Percentiles rank a stretch among this genome's conserved stretches.
Conservation (phyloP, 2,329 filamentous ascomycete genomes). For the Trichoderma atrobrunneum region DNA sequence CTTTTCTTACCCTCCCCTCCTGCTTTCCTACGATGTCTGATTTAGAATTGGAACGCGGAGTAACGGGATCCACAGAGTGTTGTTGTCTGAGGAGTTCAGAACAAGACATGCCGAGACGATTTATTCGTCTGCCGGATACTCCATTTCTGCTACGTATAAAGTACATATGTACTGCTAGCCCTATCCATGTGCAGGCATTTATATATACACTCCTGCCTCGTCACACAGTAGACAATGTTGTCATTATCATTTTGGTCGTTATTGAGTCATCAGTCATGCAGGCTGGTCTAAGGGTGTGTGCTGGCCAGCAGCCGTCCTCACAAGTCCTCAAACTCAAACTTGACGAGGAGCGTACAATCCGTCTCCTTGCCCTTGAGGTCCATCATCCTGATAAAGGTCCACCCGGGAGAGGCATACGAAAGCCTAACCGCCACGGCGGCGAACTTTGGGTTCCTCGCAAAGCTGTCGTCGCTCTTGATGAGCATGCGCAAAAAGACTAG, state of each 20-base stretch:
- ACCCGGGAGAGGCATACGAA: constrained; percentile 53
- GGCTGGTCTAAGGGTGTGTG: neutral
- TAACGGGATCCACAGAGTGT: neutral
- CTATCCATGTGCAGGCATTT: neutral
- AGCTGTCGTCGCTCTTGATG: constrained; percentile 65
- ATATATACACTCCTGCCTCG: neutral
- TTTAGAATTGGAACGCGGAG: neutral
- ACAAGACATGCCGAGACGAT: neutral
- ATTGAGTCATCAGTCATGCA: neutral
- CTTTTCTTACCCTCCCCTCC: neutral
- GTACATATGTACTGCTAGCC: neutral
- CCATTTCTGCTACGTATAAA: neutral
- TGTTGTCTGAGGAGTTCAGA: neutral
- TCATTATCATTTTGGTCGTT: neutral
- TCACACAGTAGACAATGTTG: neutral
- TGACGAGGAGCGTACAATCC: constrained; percentile 58
- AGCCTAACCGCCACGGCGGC: constrained; percentile 60
- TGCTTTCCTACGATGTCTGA: neutral
- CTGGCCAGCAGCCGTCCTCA: constrained; percentile 16
- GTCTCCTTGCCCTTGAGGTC: constrained; percentile 65
- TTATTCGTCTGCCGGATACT: neutral
- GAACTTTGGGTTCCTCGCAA: constrained; percentile 59
- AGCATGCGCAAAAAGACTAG: constrained; percentile 62
- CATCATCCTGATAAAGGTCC: constrained; percentile 63
- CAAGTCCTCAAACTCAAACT: constrained; percentile 53